Base-by-base conservation (phyloP, 2,329 filamentous ascomycete species). In the Sclerotinia minor region DNA sequence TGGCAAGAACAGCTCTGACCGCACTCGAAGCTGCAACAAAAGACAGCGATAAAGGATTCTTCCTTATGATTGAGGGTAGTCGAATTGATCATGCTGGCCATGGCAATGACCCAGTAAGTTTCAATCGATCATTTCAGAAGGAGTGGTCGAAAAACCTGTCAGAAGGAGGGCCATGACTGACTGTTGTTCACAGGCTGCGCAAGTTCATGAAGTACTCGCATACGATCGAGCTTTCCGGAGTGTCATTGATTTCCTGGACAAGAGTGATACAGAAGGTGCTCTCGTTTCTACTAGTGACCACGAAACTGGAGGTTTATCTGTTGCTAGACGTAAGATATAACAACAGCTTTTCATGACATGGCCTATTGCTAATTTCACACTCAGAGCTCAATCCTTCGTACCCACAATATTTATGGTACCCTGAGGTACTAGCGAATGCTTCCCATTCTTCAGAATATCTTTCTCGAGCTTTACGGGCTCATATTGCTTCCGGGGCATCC, bases 61-160 rank as follows among this genome's bases (percentile, higher is more conserved):
- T 99, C 80, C 83, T 99, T 74, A 97, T 99, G 94, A 96, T 99
- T 70, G 95, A 99, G 79, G 95, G 94, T 5, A 96, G 92, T 74
- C 86, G 95, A 53, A 98, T 99, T 74, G 95, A 99, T 76, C 95
- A 99, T 77, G 94, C 95, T 5, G 95, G 93, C 8, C 92, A 95
- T 77, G 86, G 85, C 71, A 95, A 95, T 73, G 92, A 95, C 74
- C 91, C 92, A 0, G 91, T 67, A 54, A 50, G 65, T 63, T 50
- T 5, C n/a, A 21, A 50, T 50, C 2, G 7, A 50, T 21, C 15
- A 24, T 19, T 50, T 29, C 32, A 58, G n/a, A 57, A 17, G 21
- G 49, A 17, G 29, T 17, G 9, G 5, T 3, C 35, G 21, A 49
- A 13, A 9, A 2, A 4, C 15, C 38, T 41, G 13, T 26, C n/a